Evolutionary conservation across 306 rosid species (phyloP).

Genomic region (Inga laurina): DNA sequence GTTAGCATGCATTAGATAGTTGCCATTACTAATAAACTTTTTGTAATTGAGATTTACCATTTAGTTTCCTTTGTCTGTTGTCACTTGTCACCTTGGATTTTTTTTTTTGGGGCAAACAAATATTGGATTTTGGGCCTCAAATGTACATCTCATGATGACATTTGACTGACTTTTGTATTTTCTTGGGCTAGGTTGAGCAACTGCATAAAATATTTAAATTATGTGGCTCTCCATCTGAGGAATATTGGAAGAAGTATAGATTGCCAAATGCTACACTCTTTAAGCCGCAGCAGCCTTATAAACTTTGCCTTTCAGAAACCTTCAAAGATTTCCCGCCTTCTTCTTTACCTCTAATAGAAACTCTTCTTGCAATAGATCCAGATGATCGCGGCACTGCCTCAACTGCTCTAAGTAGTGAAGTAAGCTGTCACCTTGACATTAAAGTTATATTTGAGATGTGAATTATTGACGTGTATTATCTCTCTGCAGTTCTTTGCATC

Average conservation of each 20-base stretch:
- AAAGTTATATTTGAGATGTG: slow-evolving; percentile 30
- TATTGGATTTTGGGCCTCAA: slow-evolving; percentile 15
- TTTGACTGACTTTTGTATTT: slow-evolving; percentile 37
- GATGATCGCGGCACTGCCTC: slow-evolving; percentile 71
- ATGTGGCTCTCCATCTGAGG: slow-evolving; percentile 97
- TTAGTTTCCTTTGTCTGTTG: slow-evolving; percentile 9
- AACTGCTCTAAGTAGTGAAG: slow-evolving; percentile 74
- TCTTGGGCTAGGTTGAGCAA: slow-evolving; percentile 81
- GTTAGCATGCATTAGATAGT: slow-evolving; percentile 1
- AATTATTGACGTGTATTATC: slow-evolving; percentile 31
- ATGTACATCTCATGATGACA: slow-evolving; percentile 37
- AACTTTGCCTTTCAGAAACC: slow-evolving; percentile 69
- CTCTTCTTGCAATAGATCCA: slow-evolving; percentile 85
- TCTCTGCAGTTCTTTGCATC: slow-evolving; percentile 73
- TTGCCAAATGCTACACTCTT: slow-evolving; percentile 97
- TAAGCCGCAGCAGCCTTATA: slow-evolving; percentile 96
- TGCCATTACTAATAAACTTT: slow-evolving; percentile 6
- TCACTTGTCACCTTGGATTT: slow-evolving; percentile 5
- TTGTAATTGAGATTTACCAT: neutral
- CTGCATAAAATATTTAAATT: slow-evolving; percentile 95
- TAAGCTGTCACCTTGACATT: slow-evolving; percentile 46
- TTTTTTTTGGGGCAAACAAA: slow-evolving; percentile 11
- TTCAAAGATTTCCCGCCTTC: slow-evolving; percentile 84
- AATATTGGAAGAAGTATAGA: slow-evolving; percentile 90
- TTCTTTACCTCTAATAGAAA: slow-evolving; percentile 69